Conservation (phyloP, 1,139 yeast species). For the Meyerozyma athensensis region DNA sequence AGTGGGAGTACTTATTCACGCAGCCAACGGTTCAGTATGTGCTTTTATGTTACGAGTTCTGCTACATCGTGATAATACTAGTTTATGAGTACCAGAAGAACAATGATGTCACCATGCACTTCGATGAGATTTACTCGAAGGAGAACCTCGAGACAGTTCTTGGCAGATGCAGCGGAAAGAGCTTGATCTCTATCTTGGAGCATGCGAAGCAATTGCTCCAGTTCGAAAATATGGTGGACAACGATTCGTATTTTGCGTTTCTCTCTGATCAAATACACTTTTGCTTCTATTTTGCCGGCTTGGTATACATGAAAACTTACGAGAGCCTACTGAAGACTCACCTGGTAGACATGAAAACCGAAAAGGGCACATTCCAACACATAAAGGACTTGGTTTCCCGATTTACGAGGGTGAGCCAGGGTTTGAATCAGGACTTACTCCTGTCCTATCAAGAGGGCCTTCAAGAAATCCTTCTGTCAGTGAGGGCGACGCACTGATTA, state of each 20-base stretch:
- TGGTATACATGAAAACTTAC: slow-evolving; percentile 32
- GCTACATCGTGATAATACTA: slow-evolving; percentile 48
- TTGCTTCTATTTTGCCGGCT: slow-evolving; percentile 47
- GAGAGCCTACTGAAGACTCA: not conserved
- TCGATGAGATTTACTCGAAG: slow-evolving; percentile 3
- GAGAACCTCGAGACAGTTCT: slow-evolving; percentile 23
- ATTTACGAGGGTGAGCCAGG: slow-evolving; percentile 26
- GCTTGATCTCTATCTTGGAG: slow-evolving; percentile 21
- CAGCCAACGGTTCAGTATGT: slow-evolving; percentile 78
- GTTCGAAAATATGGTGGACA: slow-evolving; percentile 37
- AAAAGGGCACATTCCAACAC: slow-evolving; percentile 9
- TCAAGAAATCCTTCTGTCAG: slow-evolving; percentile 14
- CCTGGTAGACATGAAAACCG: not conserved
- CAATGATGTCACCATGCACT: slow-evolving; percentile 6
- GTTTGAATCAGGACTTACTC: slow-evolving; percentile 25
- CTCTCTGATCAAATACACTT: slow-evolving; percentile 66
- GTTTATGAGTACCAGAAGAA: slow-evolving; percentile 26
- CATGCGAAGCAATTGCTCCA: slow-evolving; percentile 43
- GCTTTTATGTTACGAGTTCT: slow-evolving; percentile 67
- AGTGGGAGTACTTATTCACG: slow-evolving; percentile 67
- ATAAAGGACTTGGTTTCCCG: slow-evolving; percentile 24
- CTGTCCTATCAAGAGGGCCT: slow-evolving; percentile 27
- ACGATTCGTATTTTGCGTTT: slow-evolving; percentile 62
- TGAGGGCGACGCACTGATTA: too few species aligned
- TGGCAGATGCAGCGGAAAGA: slow-evolving; percentile 16